Evolutionary conservation across 2,329 filamentous ascomycete genomes (phyloP).

Genomic region (Pseudogymnoascus sp.): DNA sequence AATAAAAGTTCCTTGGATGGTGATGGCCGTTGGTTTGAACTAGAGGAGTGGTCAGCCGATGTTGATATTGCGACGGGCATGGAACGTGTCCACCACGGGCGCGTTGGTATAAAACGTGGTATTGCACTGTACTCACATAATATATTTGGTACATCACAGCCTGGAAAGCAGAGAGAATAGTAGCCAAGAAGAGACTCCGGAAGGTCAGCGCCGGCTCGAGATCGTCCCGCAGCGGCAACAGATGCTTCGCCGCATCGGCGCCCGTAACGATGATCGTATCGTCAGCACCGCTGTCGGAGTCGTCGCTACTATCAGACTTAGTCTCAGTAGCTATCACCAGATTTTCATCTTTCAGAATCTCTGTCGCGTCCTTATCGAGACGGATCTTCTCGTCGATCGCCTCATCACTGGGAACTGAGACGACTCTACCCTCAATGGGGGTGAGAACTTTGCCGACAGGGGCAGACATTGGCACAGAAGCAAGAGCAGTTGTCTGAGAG

Average conservation of each 20-base stretch:
- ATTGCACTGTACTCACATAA: conserved; percentile 29
- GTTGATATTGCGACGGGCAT: background rate
- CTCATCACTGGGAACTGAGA: conserved; percentile 25
- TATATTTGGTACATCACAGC: conserved; percentile 51
- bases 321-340: conserved; percentile 17
- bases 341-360: conserved; percentile 16
- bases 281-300: conserved; percentile 30
- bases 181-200: conserved; percentile 44
- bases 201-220: conserved; percentile 45
- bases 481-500: conserved; percentile 7
- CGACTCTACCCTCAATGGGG: conserved; percentile 27
- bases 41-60: conserved; percentile 21
- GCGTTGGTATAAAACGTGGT: background rate
- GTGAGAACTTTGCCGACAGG: conserved; percentile 22
- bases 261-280: conserved; percentile 45
- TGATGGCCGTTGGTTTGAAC: conserved; percentile 46
- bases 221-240: conserved; percentile 48
- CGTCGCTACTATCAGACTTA: conserved; percentile 19
- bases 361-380: conserved; percentile 11
- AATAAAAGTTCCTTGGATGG: conserved; percentile 47
- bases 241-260: conserved; percentile 41
- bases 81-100: background rate
- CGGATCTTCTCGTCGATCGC: conserved; percentile 28
- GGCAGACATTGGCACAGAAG: conserved; percentile 17
- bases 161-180: conserved; percentile 44